Percentiles rank a stretch among this genome's conserved stretches.
Conservation (phyloP, 805 yeast genomes). For the Brettanomyces naardenensis region DNA sequence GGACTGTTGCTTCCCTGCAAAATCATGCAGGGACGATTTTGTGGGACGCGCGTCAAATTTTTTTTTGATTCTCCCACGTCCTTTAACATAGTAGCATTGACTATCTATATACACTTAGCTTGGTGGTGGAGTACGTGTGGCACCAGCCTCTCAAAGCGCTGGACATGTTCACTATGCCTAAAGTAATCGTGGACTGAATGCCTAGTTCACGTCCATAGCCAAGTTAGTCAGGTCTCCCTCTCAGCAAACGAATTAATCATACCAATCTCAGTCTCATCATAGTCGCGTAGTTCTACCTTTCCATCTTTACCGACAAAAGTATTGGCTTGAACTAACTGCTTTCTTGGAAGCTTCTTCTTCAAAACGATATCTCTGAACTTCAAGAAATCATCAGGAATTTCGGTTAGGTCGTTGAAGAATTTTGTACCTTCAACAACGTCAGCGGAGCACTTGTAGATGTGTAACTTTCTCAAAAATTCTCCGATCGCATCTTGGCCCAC, state of each 20-base stretch:
- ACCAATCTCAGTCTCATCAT: slow-evolving; percentile 65
- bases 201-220: no score
- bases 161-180: no score
- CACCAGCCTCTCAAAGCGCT: no score
- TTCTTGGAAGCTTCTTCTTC: slow-evolving; percentile 71
- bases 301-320: slow-evolving; percentile 37
- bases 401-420: slow-evolving; percentile 62
- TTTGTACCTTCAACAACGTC: slow-evolving; percentile 56
- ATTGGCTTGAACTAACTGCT: slow-evolving; percentile 79
- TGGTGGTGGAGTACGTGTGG: no score
- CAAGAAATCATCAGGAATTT: slow-evolving; percentile 55
- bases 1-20: no score
- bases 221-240: slow-evolving; percentile 36
- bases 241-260: slow-evolving; percentile 74
- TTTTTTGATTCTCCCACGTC: no score
- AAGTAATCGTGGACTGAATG: no score
- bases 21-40: no score
- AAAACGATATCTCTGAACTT: slow-evolving; percentile 61
- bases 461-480: slow-evolving; percentile 63
- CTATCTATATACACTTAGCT: no score
- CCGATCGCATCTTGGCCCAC: slow-evolving; percentile 70
- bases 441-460: slow-evolving; percentile 72
- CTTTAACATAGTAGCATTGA: no score
- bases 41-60: no score
- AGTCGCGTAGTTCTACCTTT: slow-evolving; percentile 54